Evolutionary conservation across 2,329 filamentous ascomycete genomes (phyloP).

Genomic region (Fusarium pseudograminearum): DNA sequence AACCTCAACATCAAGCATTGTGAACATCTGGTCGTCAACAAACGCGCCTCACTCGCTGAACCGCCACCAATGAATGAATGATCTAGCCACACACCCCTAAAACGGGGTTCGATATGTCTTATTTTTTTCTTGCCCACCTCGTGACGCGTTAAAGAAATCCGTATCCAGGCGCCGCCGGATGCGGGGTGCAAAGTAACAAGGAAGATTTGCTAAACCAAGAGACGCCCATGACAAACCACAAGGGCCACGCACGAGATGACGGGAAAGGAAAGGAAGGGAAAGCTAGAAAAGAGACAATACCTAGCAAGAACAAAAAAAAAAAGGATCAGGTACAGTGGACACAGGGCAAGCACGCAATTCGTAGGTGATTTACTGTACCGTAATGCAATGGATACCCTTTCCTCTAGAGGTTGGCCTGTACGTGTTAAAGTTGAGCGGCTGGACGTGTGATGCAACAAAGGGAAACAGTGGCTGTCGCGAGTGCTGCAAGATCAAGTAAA

Average conservation of each 20-base stretch:
- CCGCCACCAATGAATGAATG: conserved; percentile 3
- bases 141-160: conserved; percentile 45
- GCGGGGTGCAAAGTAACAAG: conserved; percentile 45
- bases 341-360: conserved; percentile 37
- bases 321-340: conserved; percentile 26
- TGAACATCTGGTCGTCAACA: conserved; percentile 20
- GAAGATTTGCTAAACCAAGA: conserved; percentile 46
- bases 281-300: conserved; percentile 3
- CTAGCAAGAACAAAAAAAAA: neutral
- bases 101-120: conserved; percentile 27
- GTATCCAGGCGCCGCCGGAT: conserved; percentile 44
- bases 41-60: conserved; percentile 20
- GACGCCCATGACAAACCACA: conserved; percentile 46
- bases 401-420: conserved; percentile 36
- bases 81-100: conserved; percentile 31
- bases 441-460: conserved; percentile 34
- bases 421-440: conserved; percentile 20
- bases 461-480: conserved; percentile 46
- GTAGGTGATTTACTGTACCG: conserved; percentile 15
- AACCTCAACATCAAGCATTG: conserved; percentile 10
- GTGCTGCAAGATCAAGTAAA: conserved; percentile 55
- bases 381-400: conserved; percentile 35
- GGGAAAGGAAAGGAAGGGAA: conserved; percentile 17
- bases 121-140: conserved; percentile 45
- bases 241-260: conserved; percentile 46